Base-by-base conservation (phyloP, 345 rosid genomes). In the Eucalyptus regnans region DNA sequence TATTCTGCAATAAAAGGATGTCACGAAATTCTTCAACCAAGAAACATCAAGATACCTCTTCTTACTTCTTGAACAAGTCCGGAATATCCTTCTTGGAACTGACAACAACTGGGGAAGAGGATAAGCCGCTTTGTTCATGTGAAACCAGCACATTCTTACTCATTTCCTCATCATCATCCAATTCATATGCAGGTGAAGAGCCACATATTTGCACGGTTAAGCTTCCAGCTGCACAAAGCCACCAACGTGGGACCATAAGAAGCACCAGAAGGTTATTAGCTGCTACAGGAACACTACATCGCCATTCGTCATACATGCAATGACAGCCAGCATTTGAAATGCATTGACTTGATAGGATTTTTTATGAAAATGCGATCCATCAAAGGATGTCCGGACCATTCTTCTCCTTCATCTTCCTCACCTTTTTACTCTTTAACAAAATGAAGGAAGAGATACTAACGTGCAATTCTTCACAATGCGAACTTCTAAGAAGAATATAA, bases 191-290 rank as follows among this genome's bases (percentile, higher is more conserved):
- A 33, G 90, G 56, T 46, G 91, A 92, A 17, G 94, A 92, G 62
- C 94, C 94, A 12, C 89, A 90, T 87, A 95, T 88, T 89, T 94
- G 97, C 90, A 94, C 93, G 20, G 92, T 93, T 88, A 95, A 84
- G 91, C 96, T 94, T 86, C 95, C 96, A 87, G 90, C 96, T 94
- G 60, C 90, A 76, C 22, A 76, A 76, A 76, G 48, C 46, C 83
- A 76, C 4, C 7, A 76, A 76, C 48, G 10, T 37, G 83, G 83
- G 27, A 37, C 27, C 83, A 76, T 76, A 76, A 76, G 83, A 76
- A 76, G 83, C 83, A 37, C 46, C 46, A 76, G 27, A 76, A 76
- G 15, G 83, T 76, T 76, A 76, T 37, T 76, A 76, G 83, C 27
- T 18, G 15, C 83, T 76, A 37, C 48, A 76, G 27, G 46, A 37